phyloP scores from a whole-genome alignment of 768 basidiomycete species.

The Melanogaster broomeanus region DNA sequence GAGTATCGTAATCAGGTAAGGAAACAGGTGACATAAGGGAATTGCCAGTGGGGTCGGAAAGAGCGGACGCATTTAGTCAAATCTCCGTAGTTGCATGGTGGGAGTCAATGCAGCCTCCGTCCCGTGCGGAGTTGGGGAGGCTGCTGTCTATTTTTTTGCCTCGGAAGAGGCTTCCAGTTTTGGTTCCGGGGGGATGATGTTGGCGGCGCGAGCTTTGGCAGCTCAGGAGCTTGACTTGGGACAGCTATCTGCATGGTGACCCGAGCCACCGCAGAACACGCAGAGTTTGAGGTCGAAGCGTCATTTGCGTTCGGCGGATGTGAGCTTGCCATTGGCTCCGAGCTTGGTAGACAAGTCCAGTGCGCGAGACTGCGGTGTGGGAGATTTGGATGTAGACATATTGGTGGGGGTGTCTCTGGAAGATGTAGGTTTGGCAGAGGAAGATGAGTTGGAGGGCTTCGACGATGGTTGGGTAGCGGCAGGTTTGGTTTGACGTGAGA shows the following conservation, averaged over 20 bases:
- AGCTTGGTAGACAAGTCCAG: no score
- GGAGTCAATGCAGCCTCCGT: not conserved
- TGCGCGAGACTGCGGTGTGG: no score
- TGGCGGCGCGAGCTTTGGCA: not conserved
- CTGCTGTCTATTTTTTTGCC: slow-evolving; percentile 6
- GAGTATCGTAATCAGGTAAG: not conserved
- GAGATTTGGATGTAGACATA: not conserved
- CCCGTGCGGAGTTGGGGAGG: not conserved
- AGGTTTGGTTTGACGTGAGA: not conserved
- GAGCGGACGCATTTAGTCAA: slow-evolving; percentile 3
- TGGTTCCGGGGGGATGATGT: not conserved
- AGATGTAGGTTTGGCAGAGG: no score
- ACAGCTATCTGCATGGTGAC: not conserved
- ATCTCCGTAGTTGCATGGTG: not conserved
- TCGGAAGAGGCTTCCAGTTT: not conserved
- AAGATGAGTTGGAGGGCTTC: no score
- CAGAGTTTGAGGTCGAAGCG: not conserved
- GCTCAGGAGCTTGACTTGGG: not conserved
- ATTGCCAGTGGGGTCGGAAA: not conserved
- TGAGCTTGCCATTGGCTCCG: not conserved
- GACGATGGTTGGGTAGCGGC: no score
- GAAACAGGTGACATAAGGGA: not conserved
- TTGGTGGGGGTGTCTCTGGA: no score
- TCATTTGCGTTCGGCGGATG: not conserved
- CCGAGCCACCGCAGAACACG: not conserved